Base-by-base conservation (phyloP, 306 rosid species). In the Dalbergia cochinchinensis region DNA sequence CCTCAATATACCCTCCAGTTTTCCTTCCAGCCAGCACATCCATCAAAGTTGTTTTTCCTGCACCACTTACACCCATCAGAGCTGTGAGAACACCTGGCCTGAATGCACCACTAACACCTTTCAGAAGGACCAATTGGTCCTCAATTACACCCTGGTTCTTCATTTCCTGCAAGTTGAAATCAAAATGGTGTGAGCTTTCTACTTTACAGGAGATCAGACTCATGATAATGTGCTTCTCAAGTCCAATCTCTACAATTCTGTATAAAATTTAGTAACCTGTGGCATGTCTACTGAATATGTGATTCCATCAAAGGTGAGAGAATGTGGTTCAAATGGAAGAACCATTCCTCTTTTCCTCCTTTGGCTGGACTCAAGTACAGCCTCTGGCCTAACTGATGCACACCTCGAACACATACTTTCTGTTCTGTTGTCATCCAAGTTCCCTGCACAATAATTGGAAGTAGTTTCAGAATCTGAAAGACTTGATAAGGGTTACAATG, bases 41-140 rank as follows among this genome's bases (percentile, higher is more conserved):
- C 97, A 92, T 86, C 64, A 92, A 73, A 42, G 97, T 92, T 34
- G 97, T 92, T 83, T 92, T 92, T 34, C 97, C 97, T 34, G 95
- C 97, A 50, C 97, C 97, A 82, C 97, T 92, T 16, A 92, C 93
- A 34, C 94, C 97, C 94, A 92, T 92, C 8, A 92, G 76, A 78
- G 93, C 94, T 69, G 97, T 92, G 74, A 92, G 86, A 82, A 92
- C 86, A 12, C 97, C 97, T 7, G 97, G 97, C 88, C 92, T 86
- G 55, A 92, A 90, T 69, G 85, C 80, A 35, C 97, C 97, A 78
- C 95, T 87, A 41, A 92, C 87, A 48, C 84, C 83, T 31, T 78
- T 90, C 44, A 92, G 79, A 61, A 92, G 91, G 78, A 87, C 89
- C 48, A 92, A 74, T 35, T 76, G 89, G 20, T 92, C 92, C 61